Conservation (phyloP, 2,329 filamentous ascomycete species). For the Fusarium nodosum region DNA sequence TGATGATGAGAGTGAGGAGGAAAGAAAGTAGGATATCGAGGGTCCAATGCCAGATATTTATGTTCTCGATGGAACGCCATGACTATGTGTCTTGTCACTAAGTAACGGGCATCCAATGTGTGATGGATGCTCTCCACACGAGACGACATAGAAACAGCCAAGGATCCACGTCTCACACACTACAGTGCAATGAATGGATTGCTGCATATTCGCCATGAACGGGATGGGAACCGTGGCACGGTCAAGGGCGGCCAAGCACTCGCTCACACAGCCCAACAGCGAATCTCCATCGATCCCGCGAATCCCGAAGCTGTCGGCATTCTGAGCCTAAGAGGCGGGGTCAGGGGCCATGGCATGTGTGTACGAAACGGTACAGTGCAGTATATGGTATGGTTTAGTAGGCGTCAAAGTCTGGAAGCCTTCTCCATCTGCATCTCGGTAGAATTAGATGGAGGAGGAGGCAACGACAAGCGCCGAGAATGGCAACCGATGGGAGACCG, state of each 20-base stretch:
- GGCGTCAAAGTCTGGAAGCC: constrained; percentile 27
- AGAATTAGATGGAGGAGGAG: neutral
- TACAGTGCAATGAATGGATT: constrained; percentile 24
- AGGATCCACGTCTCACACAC: constrained; percentile 45
- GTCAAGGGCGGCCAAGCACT: constrained; percentile 20
- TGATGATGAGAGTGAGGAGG: constrained; percentile 43
- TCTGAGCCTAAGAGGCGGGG: constrained; percentile 28
- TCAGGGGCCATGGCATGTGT: constrained; percentile 6
- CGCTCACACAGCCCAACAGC: constrained; percentile 30
- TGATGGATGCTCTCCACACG: constrained; percentile 29
- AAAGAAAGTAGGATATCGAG: constrained; percentile 30
- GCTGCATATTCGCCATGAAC: constrained; percentile 29
- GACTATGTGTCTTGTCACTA: constrained; percentile 30
- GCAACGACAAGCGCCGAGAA: constrained; percentile 14
- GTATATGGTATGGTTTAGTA: neutral
- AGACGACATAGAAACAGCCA: constrained; percentile 35
- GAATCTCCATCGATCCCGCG: constrained; percentile 49
- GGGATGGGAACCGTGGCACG: constrained; percentile 39
- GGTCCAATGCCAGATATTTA: constrained; percentile 48
- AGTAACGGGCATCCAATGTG: constrained; percentile 27
- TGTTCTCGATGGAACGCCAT: constrained; percentile 40
- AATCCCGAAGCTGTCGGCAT: constrained; percentile 49
- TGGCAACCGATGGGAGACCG: constrained; percentile 24
- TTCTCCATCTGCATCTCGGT: constrained; percentile 23
- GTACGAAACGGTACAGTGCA: constrained; percentile 24